Evolutionary conservation across 2,329 filamentous ascomycete genomes (phyloP).

Genomic region (Hortaea werneckii): DNA sequence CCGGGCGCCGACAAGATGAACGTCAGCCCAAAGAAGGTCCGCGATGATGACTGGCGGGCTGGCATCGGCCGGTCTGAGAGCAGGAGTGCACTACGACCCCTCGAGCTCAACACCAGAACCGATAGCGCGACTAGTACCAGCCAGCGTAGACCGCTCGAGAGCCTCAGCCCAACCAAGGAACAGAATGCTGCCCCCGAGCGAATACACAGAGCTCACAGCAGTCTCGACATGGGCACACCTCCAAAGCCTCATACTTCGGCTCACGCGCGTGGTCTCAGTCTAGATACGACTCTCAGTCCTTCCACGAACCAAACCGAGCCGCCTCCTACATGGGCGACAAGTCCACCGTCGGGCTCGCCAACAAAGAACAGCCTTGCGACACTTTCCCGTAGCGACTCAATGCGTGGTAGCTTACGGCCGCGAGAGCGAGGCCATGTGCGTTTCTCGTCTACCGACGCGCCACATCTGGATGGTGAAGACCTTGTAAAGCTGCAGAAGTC

Average conservation of each 20-base stretch:
- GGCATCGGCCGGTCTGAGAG: slow-evolving; percentile 20
- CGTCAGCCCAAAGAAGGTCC: slow-evolving; percentile 20
- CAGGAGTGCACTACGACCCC: slow-evolving; percentile 18
- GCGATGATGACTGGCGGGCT: slow-evolving; percentile 23
- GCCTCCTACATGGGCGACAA: slow-evolving; percentile 11
- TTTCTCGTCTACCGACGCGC: slow-evolving; percentile 21
- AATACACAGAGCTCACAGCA: neutral
- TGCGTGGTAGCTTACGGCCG: slow-evolving; percentile 25
- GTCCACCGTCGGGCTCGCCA: slow-evolving; percentile 16
- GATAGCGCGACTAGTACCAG: slow-evolving; percentile 2
- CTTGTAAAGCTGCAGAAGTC: slow-evolving; percentile 76
- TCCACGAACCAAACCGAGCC: slow-evolving; percentile 10
- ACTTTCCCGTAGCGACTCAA: slow-evolving; percentile 27
- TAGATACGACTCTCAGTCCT: slow-evolving; percentile 10
- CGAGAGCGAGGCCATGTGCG: slow-evolving; percentile 22
- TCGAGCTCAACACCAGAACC: slow-evolving; percentile 20
- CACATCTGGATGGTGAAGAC: slow-evolving; percentile 41
- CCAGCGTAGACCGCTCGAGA: neutral
- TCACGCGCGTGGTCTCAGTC: slow-evolving; percentile 17
- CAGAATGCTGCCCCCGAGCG: slow-evolving; percentile 6
- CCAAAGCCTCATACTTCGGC: slow-evolving; percentile 9
- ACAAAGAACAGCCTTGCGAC: slow-evolving; percentile 24
- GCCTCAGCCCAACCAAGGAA: slow-evolving; percentile 16
- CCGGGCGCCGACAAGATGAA: slow-evolving; percentile 20
- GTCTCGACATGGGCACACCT: slow-evolving; percentile 8